These are phyloP conservation scores for Conticribra guillardii DNA, from an alignment of 108 stramenopile species.

Conservation along the genomic window DNA sequence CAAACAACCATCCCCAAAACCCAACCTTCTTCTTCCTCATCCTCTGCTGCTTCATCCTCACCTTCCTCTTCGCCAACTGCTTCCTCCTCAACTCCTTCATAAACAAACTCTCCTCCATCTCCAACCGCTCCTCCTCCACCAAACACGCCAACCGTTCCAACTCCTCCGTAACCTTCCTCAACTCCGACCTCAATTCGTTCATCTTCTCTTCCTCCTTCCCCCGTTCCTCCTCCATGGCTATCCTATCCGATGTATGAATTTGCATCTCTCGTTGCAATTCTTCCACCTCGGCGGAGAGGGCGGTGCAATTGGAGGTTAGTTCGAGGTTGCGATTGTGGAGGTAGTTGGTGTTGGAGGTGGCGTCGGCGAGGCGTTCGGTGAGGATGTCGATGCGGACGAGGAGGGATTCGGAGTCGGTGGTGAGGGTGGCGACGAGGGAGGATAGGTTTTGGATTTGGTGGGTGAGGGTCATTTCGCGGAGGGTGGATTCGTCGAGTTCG, in stretches of 20 bases:
- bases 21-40: slow-evolving; percentile 41
- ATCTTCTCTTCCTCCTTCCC: slow-evolving; percentile 12
- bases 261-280: slow-evolving; percentile 55
- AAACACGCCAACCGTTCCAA: slow-evolving; percentile 49
- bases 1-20: slow-evolving; percentile 62
- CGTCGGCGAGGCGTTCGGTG: slow-evolving; percentile 77
- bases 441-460: slow-evolving; percentile 47
- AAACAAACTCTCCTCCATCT: slow-evolving; percentile 55
- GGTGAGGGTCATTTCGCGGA: slow-evolving; percentile 47
- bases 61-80: slow-evolving; percentile 18
- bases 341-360: slow-evolving; percentile 55
- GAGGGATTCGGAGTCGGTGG: slow-evolving; percentile 20
- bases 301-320: slow-evolving; percentile 74
- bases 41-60: slow-evolving; percentile 17
- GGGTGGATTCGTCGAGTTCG: slow-evolving; percentile 48
- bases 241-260: slow-evolving; percentile 33
- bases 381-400: slow-evolving; percentile 56
- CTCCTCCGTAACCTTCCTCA: slow-evolving; percentile 51
- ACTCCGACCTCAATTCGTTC: slow-evolving; percentile 29
- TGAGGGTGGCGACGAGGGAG: slow-evolving; percentile 20
- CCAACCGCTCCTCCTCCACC: slow-evolving; percentile 49
- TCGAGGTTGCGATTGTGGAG: slow-evolving; percentile 65
- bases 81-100: slow-evolving; percentile 42
- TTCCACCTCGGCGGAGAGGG: slow-evolving; percentile 39
- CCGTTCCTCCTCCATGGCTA: slow-evolving; percentile 34